These are phyloP conservation scores for Cystobasidiaceae sp. DNA, from an alignment of 1,284 basidiomycete genomes.

Conservation along the genomic window DNA sequence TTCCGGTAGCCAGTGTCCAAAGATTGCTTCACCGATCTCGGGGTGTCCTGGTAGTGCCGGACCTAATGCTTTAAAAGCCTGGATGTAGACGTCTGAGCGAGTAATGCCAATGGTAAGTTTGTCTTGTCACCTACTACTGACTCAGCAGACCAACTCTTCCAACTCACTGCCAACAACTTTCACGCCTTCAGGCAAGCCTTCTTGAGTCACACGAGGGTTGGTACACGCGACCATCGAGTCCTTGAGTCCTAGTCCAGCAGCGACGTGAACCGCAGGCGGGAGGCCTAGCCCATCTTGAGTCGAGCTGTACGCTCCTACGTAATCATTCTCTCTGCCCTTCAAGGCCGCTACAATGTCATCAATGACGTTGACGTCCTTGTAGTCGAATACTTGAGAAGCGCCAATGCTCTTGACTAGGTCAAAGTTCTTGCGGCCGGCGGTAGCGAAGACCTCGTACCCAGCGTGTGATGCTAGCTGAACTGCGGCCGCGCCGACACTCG, in stretches of 20 bases:
- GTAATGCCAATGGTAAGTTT: not conserved
- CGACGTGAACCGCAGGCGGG: conserved; percentile 1
- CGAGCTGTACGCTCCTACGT: conserved; percentile 30
- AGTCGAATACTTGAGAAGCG: conserved; percentile 33
- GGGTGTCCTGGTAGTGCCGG: not conserved
- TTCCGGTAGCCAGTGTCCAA: conserved; percentile 5
- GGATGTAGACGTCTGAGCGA: not conserved
- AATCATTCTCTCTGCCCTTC: not conserved
- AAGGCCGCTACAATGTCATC: conserved; percentile 14
- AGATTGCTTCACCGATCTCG: conserved; percentile 4
- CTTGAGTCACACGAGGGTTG: not conserved
- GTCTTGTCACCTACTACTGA: not conserved
- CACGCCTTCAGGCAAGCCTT: not conserved
- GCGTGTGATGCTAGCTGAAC: conserved; percentile 42
- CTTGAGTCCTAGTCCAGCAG: conserved; percentile 22
- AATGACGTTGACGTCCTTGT: conserved; percentile 20
- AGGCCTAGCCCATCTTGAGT: conserved; percentile 16
- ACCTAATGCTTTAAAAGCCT: not conserved
- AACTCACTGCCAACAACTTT: conserved; percentile 2
- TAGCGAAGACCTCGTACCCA: conserved; percentile 33
- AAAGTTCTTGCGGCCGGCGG: conserved; percentile 32
- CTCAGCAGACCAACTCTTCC: not conserved
- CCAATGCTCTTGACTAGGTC: conserved; percentile 33
- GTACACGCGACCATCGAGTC: not conserved
- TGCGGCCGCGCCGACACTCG: conserved; percentile 43